phyloP scores from a whole-genome alignment of 192 early-diverging fungal species.

The Coemansia sp. region DNA sequence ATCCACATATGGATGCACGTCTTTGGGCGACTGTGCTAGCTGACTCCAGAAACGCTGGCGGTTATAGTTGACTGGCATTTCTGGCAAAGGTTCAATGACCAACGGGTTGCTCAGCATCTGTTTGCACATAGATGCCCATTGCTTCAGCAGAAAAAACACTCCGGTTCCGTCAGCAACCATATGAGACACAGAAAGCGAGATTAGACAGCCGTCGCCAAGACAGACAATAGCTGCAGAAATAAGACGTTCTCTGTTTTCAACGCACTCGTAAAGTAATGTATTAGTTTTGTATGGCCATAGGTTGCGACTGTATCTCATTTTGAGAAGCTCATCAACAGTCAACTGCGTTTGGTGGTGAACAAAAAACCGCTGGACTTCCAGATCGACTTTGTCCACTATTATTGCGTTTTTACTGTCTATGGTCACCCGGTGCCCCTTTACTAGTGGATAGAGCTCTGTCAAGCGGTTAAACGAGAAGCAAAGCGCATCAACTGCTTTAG shows the following conservation, averaged over 20 bases:
- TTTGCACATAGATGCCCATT: constrained; percentile 21
- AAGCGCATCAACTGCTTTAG: not conserved
- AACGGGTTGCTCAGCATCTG: not conserved
- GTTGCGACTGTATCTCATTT: constrained; percentile 21
- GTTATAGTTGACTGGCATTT: constrained; percentile 15
- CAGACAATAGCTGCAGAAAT: constrained; percentile 10
- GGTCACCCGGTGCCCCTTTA: constrained; percentile 14
- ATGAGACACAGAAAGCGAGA: constrained; percentile 21
- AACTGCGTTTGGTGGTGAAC: constrained; percentile 7
- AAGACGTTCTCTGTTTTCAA: constrained; percentile 15
- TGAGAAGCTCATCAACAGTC: constrained; percentile 11
- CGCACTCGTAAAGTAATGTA: constrained; percentile 7
- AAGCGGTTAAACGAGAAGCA: constrained; percentile 7
- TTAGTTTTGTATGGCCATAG: constrained; percentile 12
- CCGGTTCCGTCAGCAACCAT: constrained; percentile 24
- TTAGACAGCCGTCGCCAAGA: constrained; percentile 15
- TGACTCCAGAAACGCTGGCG: constrained; percentile 16
- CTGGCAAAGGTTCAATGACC: constrained; percentile 3
- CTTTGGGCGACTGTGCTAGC: constrained; percentile 4
- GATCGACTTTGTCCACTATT: constrained; percentile 13
- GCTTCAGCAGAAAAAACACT: constrained; percentile 12
- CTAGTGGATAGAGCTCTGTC: constrained; percentile 19
- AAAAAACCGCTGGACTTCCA: constrained; percentile 4
- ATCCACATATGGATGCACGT: constrained; percentile 18
- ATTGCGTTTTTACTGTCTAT: constrained; percentile 7